These are phyloP conservation scores for Capsella rubella DNA, from an alignment of 441 rosid genomes.

Conservation along the genomic window DNA sequence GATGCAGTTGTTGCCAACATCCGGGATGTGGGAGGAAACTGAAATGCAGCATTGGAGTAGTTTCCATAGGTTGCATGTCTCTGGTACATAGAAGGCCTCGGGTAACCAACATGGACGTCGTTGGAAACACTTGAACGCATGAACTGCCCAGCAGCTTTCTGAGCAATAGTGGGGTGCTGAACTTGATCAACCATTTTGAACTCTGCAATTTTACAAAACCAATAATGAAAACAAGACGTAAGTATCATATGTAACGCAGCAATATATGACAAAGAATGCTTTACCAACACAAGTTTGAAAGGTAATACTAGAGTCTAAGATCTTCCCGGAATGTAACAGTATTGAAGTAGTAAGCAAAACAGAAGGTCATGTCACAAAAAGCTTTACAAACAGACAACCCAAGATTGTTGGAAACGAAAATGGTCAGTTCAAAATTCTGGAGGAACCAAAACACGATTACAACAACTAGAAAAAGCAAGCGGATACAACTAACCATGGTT, in stretches of 20 bases:
- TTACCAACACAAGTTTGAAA: conserved; percentile 3
- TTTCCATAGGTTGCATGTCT: conserved; percentile 53
- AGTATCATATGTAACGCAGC: background rate
- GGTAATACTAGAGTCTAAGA: background rate
- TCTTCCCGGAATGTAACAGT: background rate
- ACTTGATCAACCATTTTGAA: conserved; percentile 70
- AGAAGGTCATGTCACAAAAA: background rate
- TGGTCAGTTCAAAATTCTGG: background rate
- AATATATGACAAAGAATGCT: background rate
- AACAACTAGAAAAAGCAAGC: background rate
- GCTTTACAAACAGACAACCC: background rate
- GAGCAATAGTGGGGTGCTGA: conserved; percentile 66
- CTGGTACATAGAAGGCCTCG: conserved; percentile 49
- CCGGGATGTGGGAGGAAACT: conserved; percentile 44
- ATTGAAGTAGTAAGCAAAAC: background rate
- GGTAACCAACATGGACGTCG: conserved; percentile 55
- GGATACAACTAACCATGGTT: background rate
- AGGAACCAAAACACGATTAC: background rate
- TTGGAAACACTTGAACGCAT: conserved; percentile 50
- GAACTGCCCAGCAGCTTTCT: conserved; percentile 70
- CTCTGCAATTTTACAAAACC: conserved; percentile 28
- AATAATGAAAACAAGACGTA: background rate
- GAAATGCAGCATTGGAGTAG: conserved; percentile 60
- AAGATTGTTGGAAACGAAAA: background rate
- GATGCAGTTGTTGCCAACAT: conserved; percentile 48